Evolutionary conservation across 495 filamentous ascomycete genomes (phyloP), one percentile per base, ranked within the genome.

Genomic region (Oleoguttula mirabilis): DNA sequence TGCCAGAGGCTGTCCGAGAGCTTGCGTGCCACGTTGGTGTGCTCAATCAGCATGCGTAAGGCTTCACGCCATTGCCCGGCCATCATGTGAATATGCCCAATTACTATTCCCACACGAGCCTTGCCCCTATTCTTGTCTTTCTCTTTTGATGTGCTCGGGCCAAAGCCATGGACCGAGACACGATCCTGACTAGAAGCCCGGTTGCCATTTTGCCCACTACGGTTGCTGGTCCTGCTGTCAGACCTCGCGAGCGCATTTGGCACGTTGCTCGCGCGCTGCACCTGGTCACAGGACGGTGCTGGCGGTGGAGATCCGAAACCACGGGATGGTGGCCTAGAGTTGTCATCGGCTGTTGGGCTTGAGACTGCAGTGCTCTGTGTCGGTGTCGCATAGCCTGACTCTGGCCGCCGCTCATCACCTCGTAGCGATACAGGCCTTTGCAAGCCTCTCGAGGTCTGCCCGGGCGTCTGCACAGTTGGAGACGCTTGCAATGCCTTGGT

Each of bases 1-100:
- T 96, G 84, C 90, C 90, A 99, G 6, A 94, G 58, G 66, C 94
- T 83, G 60, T 96, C 90, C 57, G 82, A 88, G 50, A 79, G 76
- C 24, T 75, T 76, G 57, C 82, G 82, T 12, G 86, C 82, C 47
- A 78, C 72, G 10, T 75, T 72, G 6, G 80, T 84, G 35, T 79
- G 80, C 39, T 95, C 88, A 19, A 76, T 66, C 22, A 95, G 70
- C 58, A 94, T 85, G 56, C 77, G 85, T 21, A 96, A 54, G 14
- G 92, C 88, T 66, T 94, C 87, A 22, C 72, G 74, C 84, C 88
- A 93, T 48, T 84, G 72, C 23, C 90, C 90, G 47, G 85, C 82
- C 53, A 82, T 75, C 43, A 99, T 72, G 60, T 88, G 93, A 33
- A 95, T 65, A 19, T 81, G 82, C 4, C 87, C 90, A 43, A 96